Evolutionary conservation across 805 yeast species (phyloP), one percentile per base, ranked within the genome.

Genomic region (Cyberlindnera mrakii): DNA sequence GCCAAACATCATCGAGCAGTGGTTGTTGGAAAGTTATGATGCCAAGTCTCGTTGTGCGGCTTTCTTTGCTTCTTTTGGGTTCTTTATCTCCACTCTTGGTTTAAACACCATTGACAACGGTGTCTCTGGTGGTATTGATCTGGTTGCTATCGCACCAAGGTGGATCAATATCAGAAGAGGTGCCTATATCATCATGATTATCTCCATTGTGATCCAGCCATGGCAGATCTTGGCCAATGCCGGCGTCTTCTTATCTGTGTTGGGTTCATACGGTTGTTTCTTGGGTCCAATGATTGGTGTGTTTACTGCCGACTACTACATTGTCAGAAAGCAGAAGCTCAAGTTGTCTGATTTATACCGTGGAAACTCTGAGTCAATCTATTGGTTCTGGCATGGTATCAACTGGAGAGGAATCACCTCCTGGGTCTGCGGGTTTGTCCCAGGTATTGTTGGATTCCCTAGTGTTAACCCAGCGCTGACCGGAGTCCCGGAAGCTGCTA

Each of bases 121-220:
- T 33, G 60, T 68, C 34, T 63, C 74, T 37, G 77, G 75, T 11
- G 78, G 77, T 15, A 75, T 72, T 63, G 79, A 74, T 47, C 50
- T 75, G 49, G 68, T 75, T 20, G 78, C 65, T 1, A 45, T 57
- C 14, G 57, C 58, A 10, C 85, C 86, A 15, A 72, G 70, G 45
- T 80, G 68, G 61, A 65, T 80, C 56, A 80, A 75, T 63, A 77
- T 78, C 41, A 70, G 78, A 57, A 71, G 87, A 55, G 85, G 85
- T 53, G 79, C 68, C 3, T 56, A 83, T 57, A 63, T 87, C 41
- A 82, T 89, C 62, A 90, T 90, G 14, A 65, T 70, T 11, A 64
- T 85, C 47, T 86, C 86, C 0, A 70, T 80, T 47, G 76, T 79
- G 42, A 81, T 85, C 50, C 82, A 87, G 53, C 95, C 95, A 30